These are phyloP conservation scores for Gnomoniopsis sp. DNA, from an alignment of 2,329 filamentous ascomycete genomes.

Conservation along the genomic window DNA sequence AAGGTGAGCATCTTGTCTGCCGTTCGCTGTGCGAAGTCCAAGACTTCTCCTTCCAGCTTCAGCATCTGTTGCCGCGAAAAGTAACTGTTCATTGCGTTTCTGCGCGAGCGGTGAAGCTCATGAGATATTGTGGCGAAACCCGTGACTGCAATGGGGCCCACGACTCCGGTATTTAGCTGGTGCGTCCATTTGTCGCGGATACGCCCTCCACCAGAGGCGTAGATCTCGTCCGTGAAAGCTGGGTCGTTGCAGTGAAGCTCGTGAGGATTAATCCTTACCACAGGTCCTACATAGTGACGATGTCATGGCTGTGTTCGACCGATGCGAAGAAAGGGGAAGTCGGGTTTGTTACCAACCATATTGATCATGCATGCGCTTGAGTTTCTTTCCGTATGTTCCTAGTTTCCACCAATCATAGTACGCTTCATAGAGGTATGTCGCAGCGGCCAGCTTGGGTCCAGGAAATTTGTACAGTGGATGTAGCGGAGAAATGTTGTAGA, in stretches of 20 bases:
- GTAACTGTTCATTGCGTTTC: slow-evolving; percentile 26
- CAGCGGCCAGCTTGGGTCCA: slow-evolving; percentile 1
- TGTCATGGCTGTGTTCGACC: fast-evolving
- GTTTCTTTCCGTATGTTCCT: slow-evolving; percentile 1
- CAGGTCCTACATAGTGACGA: slow-evolving; percentile 22
- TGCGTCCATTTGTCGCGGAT: slow-evolving; percentile 20
- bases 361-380: slow-evolving; percentile 5
- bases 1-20: slow-evolving; percentile 26
- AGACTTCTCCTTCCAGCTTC: slow-evolving; percentile 28
- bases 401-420: slow-evolving; percentile 4
- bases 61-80: slow-evolving; percentile 29
- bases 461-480: slow-evolving; percentile 4
- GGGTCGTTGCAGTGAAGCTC: slow-evolving; percentile 36
- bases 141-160: not conserved
- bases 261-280: slow-evolving; percentile 37
- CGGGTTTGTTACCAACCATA: not conserved
- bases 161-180: slow-evolving; percentile 4
- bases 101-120: slow-evolving; percentile 26
- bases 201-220: slow-evolving; percentile 18
- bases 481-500: slow-evolving; percentile 8
- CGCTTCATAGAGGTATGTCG: slow-evolving; percentile 2
- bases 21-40: slow-evolving; percentile 24
- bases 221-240: slow-evolving; percentile 26
- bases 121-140: slow-evolving; percentile 26
- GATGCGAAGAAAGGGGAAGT: not conserved